Evolutionary conservation across 2,329 filamentous ascomycete genomes (phyloP).

Genomic region (Apiospora phragmitis): DNA sequence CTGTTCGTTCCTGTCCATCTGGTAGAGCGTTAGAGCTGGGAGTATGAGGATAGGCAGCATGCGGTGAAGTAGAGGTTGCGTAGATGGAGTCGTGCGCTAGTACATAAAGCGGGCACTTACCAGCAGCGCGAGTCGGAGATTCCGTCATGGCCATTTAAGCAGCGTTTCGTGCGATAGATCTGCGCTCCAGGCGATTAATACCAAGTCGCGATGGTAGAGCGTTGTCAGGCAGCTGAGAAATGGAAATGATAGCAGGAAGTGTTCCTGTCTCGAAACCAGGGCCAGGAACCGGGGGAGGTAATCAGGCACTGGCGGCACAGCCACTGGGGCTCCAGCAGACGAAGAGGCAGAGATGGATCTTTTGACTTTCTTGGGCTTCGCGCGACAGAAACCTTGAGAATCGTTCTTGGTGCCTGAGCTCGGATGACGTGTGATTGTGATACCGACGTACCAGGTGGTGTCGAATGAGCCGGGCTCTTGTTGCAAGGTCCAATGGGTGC

Average conservation of each 20-base stretch:
- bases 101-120: slow-evolving; percentile 21
- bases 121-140: slow-evolving; percentile 25
- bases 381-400: neutral
- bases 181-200: neutral
- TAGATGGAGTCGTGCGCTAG: neutral
- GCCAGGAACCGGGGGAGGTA: neutral
- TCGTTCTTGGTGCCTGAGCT: slow-evolving; percentile 4
- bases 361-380: slow-evolving; percentile 8
- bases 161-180: neutral
- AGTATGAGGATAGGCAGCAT: neutral
- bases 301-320: slow-evolving; percentile 2
- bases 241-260: neutral
- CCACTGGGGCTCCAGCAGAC: slow-evolving; percentile 2
- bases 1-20: slow-evolving; percentile 65
- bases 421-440: neutral
- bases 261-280: neutral
- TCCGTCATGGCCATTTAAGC: slow-evolving; percentile 30
- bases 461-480: neutral
- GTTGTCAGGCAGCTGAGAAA: neutral
- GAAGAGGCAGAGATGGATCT: neutral
- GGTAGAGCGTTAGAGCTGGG: slow-evolving; percentile 24
- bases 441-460: neutral
- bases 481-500: neutral
- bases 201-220: neutral
- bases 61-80: neutral